Evolutionary conservation across 768 basidiomycete species (phyloP).

Genomic region (Lactarius quietus): DNA sequence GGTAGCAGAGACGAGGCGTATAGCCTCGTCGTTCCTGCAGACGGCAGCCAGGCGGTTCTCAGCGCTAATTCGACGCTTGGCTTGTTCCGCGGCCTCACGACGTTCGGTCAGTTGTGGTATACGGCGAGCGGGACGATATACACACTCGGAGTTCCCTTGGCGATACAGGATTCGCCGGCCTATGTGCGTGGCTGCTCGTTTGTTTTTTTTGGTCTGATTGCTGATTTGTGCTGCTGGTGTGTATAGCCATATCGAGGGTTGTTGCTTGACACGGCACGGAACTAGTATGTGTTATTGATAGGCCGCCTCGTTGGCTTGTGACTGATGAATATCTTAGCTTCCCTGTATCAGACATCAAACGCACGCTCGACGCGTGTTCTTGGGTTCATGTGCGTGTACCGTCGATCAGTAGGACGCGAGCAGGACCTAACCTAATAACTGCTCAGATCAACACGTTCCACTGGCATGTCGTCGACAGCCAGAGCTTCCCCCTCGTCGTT

Average conservation of each 20-base stretch:
- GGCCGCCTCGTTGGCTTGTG: neutral
- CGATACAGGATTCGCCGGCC: conserved; percentile 45
- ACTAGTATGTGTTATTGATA: conserved; percentile 42
- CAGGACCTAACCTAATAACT: neutral
- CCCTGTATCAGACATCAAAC: conserved; percentile 12
- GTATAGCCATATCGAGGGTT: conserved; percentile 68
- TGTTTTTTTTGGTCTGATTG: neutral
- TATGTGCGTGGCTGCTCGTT: conserved; percentile 38
- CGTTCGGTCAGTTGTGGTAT: conserved; percentile 55
- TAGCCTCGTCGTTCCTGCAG: conserved; percentile 36
- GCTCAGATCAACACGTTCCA: conserved; percentile 45
- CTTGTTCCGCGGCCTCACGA: conserved; percentile 50
- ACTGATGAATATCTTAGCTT: neutral
- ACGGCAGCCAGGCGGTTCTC: conserved; percentile 38
- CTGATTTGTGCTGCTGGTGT: neutral
- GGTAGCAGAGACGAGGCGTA: conserved; percentile 46
- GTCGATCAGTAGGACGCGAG: neutral
- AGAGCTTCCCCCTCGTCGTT: conserved; percentile 47
- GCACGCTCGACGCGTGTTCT: conserved; percentile 15
- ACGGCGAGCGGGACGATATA: conserved; percentile 36
- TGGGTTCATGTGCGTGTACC: conserved; percentile 24
- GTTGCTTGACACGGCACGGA: conserved; percentile 77
- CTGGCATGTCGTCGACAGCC: conserved; percentile 49
- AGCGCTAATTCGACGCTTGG: conserved; percentile 47
- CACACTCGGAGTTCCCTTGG: conserved; percentile 38